Conservation (phyloP, 495 filamentous ascomycete species). For the Delitschia confertaspora region DNA sequence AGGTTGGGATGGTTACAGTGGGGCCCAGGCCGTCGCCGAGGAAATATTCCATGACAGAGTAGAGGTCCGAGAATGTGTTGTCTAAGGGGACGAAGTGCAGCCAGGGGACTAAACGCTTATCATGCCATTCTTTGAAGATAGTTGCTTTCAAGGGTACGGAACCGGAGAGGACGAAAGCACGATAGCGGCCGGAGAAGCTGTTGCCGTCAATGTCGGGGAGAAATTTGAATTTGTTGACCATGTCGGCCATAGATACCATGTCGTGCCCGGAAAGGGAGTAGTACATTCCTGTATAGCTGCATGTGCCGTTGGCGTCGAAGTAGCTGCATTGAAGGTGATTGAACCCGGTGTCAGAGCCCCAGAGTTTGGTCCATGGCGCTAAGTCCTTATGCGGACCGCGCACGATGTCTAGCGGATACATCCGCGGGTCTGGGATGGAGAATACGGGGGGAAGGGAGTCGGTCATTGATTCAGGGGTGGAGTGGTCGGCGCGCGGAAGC, state of each 20-base stretch:
- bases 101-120: slow-evolving; percentile 34
- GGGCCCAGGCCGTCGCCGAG: slow-evolving; percentile 38
- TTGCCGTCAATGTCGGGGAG: slow-evolving; percentile 38
- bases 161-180: slow-evolving; percentile 30
- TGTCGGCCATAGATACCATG: too few species aligned
- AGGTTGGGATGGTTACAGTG: slow-evolving; percentile 1
- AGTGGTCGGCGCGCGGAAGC: neutral
- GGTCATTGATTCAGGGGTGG: neutral
- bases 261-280: too few species aligned
- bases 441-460: neutral
- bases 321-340: slow-evolving; percentile 31
- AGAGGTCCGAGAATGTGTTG: slow-evolving; percentile 66
- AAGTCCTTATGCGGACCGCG: slow-evolving; percentile 27
- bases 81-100: slow-evolving; percentile 66
- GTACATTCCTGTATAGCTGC: slow-evolving; percentile 28
- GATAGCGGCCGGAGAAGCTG: slow-evolving; percentile 34
- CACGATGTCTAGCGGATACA: slow-evolving; percentile 19
- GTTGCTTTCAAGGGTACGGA: slow-evolving; percentile 37
- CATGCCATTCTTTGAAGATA: slow-evolving; percentile 38
- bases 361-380: slow-evolving; percentile 16
- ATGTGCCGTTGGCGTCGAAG: slow-evolving; percentile 9
- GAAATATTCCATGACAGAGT: slow-evolving; percentile 73
- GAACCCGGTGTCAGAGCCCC: slow-evolving; percentile 22
- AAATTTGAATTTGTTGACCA: too few species aligned
- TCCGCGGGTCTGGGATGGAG: slow-evolving; percentile 22